These are phyloP conservation scores for Dacryopinax spathularia DNA, from an alignment of 768 basidiomycete species.

Conservation along the genomic window DNA sequence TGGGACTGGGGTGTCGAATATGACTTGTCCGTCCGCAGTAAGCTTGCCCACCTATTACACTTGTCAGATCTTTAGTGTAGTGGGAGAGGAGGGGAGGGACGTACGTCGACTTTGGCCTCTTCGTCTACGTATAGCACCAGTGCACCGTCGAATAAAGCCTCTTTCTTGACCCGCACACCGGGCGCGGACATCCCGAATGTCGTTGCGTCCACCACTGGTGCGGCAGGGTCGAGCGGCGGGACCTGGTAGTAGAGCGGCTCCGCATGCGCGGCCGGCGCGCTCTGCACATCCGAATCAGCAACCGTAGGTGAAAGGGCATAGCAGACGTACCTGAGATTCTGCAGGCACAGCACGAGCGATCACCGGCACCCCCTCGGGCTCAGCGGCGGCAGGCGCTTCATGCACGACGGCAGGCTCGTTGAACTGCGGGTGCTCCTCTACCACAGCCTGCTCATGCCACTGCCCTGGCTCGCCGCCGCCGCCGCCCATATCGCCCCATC, in stretches of 20 bases:
- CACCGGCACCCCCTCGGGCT: not conserved
- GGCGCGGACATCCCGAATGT: not conserved
- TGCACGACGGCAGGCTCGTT: not conserved
- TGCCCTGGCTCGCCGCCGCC: not conserved
- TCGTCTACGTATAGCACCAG: not conserved
- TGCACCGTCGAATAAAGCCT: not conserved
- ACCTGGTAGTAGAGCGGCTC: slow-evolving; percentile 2
- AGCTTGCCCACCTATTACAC: not conserved
- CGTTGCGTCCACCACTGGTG: not conserved
- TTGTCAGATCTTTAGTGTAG: no score
- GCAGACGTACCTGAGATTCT: not conserved
- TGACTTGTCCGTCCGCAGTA: not conserved
- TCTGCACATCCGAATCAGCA: not conserved
- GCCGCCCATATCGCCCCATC: not conserved
- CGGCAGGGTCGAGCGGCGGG: not conserved
- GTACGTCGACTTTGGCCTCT: not conserved
- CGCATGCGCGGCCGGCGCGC: not conserved
- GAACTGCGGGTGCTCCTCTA: not conserved
- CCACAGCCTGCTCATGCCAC: not conserved
- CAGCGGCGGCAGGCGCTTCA: not conserved
- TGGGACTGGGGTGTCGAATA: not conserved
- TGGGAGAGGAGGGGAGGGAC: not conserved
- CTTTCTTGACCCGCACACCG: not conserved
- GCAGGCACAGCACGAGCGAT: not conserved
- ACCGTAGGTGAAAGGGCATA: not conserved